phyloP scores from a whole-genome alignment of 208 protist genomes.

The Trypanosomatidae sp. region DNA sequence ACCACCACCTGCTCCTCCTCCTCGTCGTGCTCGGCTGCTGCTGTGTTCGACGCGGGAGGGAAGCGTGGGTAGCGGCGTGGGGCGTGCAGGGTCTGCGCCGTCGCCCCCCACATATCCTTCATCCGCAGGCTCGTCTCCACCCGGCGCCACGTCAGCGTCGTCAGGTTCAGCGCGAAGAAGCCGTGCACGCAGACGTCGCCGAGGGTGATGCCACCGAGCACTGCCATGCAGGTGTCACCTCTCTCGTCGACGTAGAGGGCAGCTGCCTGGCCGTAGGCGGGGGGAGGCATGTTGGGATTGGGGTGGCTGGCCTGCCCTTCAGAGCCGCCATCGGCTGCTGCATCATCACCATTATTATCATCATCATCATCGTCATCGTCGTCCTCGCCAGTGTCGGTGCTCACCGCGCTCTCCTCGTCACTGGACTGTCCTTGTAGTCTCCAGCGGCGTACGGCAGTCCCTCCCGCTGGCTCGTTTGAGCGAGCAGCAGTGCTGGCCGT shows the following conservation, averaged over 20 bases:
- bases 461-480: too few relatives aligned
- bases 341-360: background rate
- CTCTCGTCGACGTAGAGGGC: conserved; percentile 18
- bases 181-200: conserved; percentile 14
- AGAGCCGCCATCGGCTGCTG: background rate
- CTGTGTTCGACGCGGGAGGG: background rate
- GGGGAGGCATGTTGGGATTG: conserved; percentile 31
- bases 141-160: conserved; percentile 32
- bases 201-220: conserved; percentile 45
- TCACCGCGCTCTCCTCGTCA: too few relatives aligned
- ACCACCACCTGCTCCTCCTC: conserved; percentile 59
- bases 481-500: too few relatives aligned
- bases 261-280: conserved; percentile 61
- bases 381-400: background rate
- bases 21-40: background rate
- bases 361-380: background rate
- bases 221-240: conserved; percentile 36
- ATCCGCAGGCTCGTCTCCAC: conserved; percentile 23
- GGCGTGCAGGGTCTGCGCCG: conserved; percentile 42
- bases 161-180: conserved; percentile 44
- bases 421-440: too few relatives aligned
- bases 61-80: conserved; percentile 17
- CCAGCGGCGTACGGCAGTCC: too few relatives aligned
- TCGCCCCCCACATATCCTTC: conserved; percentile 44
- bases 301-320: conserved; percentile 1